Percentiles rank a stretch among this genome's conserved stretches.
Conservation (phyloP, 306 rosid species). For the Dalbergia cochinchinensis region DNA sequence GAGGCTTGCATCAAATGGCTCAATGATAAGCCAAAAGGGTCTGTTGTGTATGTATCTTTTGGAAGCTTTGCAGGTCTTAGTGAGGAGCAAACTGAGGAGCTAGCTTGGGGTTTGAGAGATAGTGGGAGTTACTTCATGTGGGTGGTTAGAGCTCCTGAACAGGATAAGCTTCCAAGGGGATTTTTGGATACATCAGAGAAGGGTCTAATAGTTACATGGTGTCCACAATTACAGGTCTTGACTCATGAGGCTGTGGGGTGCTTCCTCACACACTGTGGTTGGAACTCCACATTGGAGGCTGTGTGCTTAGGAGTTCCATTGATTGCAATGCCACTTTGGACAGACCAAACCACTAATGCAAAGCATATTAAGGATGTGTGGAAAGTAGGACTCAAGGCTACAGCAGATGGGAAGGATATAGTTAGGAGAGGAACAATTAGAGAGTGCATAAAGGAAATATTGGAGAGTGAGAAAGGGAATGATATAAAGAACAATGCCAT, state of each 20-base stretch:
- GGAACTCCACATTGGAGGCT: slow-evolving; percentile 45
- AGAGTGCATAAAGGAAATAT: slow-evolving; percentile 34
- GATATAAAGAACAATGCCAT: slow-evolving; percentile 26
- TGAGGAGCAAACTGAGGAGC: slow-evolving; percentile 39
- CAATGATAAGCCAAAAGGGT: slow-evolving; percentile 34
- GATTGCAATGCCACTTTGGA: slow-evolving; percentile 46
- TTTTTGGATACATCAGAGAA: slow-evolving; percentile 22
- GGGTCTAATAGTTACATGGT: slow-evolving; percentile 42
- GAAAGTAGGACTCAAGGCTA: slow-evolving; percentile 39
- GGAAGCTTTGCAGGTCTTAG: slow-evolving; percentile 34
- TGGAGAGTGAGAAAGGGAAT: slow-evolving; percentile 34
- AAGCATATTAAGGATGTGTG: slow-evolving; percentile 32
- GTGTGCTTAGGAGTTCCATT: slow-evolving; percentile 44
- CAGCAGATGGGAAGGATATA: slow-evolving; percentile 38
- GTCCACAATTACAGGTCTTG: slow-evolving; percentile 39
- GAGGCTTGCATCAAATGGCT: slow-evolving; percentile 52
- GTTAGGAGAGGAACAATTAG: slow-evolving; percentile 24
- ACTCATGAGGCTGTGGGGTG: slow-evolving; percentile 45
- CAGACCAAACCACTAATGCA: slow-evolving; percentile 41
- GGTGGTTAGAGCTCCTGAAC: slow-evolving; percentile 41
- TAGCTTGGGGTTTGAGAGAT: slow-evolving; percentile 36
- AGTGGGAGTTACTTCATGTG: slow-evolving; percentile 35
- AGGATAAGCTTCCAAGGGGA: slow-evolving; percentile 10
- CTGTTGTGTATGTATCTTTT: slow-evolving; percentile 45
- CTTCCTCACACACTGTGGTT: slow-evolving; percentile 47